Percentiles rank a stretch among this genome's conserved stretches.
Evolutionary conservation across 805 yeast genomes (phyloP).

Genomic region (Candida schatavii): DNA sequence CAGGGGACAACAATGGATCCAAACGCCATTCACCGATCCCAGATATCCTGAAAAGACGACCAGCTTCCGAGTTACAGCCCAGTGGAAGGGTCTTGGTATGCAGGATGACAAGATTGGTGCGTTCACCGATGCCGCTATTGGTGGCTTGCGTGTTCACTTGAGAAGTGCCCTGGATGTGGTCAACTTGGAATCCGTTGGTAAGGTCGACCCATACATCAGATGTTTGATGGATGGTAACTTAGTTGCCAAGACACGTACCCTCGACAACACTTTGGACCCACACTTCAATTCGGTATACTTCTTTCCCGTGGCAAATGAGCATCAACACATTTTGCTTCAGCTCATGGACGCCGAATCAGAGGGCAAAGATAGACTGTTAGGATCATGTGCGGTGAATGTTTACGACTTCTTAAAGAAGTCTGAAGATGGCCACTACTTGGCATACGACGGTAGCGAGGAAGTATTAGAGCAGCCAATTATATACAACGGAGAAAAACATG

Average conservation of each 20-base stretch:
- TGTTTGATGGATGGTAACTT: conserved; percentile 57
- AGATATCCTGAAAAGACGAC: conserved; percentile 9
- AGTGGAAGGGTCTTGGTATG: conserved; percentile 70
- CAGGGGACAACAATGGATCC: conserved; percentile 49
- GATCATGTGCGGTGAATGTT: conserved; percentile 51
- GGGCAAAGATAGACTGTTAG: conserved; percentile 63
- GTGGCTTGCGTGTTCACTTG: conserved; percentile 60
- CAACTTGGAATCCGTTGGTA: conserved; percentile 64
- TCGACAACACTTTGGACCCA: conserved; percentile 55
- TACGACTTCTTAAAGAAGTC: conserved; percentile 48
- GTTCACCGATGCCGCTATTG: conserved; percentile 57
- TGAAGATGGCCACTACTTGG: conserved; percentile 44
- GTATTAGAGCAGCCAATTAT: conserved; percentile 44
- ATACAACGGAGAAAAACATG: conserved; percentile 39
- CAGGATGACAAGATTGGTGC: conserved; percentile 40
- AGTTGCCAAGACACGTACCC: conserved; percentile 52
- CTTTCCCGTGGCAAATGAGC: conserved; percentile 58
- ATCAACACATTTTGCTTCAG: conserved; percentile 56
- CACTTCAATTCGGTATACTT: conserved; percentile 56
- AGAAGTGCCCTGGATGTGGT: conserved; percentile 51
- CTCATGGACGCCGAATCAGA: conserved; percentile 66
- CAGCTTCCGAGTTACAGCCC: conserved; percentile 50
- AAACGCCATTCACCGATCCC: conserved; percentile 42
- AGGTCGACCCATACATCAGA: conserved; percentile 71
- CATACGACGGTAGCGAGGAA: conserved; percentile 51